Conservation (phyloP, 108 stramenopile species). For the Fragilariopsis cylindrus region DNA sequence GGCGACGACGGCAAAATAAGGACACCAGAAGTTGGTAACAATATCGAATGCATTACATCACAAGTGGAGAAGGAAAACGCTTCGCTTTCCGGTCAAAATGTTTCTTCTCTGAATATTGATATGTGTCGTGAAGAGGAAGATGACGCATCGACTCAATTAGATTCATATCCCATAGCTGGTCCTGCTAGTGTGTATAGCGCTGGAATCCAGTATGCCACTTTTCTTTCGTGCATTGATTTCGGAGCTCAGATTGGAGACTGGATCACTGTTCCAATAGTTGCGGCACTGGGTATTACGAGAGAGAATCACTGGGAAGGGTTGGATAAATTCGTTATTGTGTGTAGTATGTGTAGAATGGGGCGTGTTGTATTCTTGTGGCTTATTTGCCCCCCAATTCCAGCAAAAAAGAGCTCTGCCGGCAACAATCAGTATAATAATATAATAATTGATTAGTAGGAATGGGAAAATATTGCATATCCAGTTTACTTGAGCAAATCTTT, state of each 20-base stretch:
- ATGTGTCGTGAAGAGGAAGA: conserved; percentile 4
- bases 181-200: not conserved
- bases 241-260: conserved; percentile 54
- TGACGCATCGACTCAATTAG: not conserved
- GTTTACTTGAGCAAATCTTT: too few species aligned
- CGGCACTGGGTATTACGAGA: conserved; percentile 44
- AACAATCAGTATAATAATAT: too few species aligned
- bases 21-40: too few species aligned
- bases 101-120: conserved; percentile 6
- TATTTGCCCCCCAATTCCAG: not conserved
- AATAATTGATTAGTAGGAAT: too few species aligned
- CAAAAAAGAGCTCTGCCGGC: too few species aligned
- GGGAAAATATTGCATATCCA: too few species aligned
- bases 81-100: not conserved
- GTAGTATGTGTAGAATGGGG: conserved; percentile 22
- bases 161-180: not conserved
- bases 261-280: conserved; percentile 45
- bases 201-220: conserved; percentile 52
- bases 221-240: conserved; percentile 66
- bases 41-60: too few species aligned
- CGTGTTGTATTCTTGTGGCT: conserved; percentile 21
- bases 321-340: conserved; percentile 37
- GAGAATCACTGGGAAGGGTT: conserved; percentile 54
- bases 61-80: not conserved
- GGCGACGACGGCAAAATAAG: not conserved